A percentile compares a stretch with the other conserved stretches of the same genome.
These are phyloP conservation scores for Globisporangium iwayamae DNA, from an alignment of 352 stramenopile genomes.

Conservation along the genomic window DNA sequence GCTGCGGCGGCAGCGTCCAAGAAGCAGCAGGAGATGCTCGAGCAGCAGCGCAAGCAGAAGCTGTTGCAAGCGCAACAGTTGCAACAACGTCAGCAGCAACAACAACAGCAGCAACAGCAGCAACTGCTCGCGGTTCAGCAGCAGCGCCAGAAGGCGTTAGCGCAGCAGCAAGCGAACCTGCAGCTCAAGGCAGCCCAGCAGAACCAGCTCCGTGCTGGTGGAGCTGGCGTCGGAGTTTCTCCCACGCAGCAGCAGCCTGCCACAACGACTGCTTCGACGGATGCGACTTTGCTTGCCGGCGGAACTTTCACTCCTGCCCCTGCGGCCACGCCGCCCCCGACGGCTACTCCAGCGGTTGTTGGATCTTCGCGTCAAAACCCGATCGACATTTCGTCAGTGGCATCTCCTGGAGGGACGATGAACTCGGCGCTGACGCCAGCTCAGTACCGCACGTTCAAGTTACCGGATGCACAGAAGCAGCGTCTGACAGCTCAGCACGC, in stretches of 20 bases:
- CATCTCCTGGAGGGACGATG: slow-evolving; percentile 28
- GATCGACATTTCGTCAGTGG: slow-evolving; percentile 39
- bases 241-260: slow-evolving; percentile 18
- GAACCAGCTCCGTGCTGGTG: slow-evolving; percentile 27
- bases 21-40: slow-evolving; percentile 57
- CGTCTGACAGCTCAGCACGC: slow-evolving; percentile 64
- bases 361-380: slow-evolving; percentile 40
- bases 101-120: slow-evolving; percentile 32
- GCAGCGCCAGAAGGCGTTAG: slow-evolving; percentile 23
- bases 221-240: slow-evolving; percentile 5
- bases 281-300: slow-evolving; percentile 17
- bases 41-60: slow-evolving; percentile 68
- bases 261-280: slow-evolving; percentile 8
- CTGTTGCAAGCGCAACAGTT: slow-evolving; percentile 37
- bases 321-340: not conserved
- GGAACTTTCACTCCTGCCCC: slow-evolving; percentile 6
- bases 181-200: slow-evolving; percentile 30
- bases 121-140: slow-evolving; percentile 35
- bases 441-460: slow-evolving; percentile 75
- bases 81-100: slow-evolving; percentile 31
- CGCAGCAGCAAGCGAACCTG: slow-evolving; percentile 40
- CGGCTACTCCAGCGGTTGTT: slow-evolving; percentile 22
- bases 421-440: slow-evolving; percentile 48
- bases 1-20: slow-evolving; percentile 49
- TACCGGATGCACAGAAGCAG: slow-evolving; percentile 62